Percentiles rank a stretch among this genome's conserved stretches.
Conservation (phyloP, 306 rosid genomes). For the Rosa rugosa region DNA sequence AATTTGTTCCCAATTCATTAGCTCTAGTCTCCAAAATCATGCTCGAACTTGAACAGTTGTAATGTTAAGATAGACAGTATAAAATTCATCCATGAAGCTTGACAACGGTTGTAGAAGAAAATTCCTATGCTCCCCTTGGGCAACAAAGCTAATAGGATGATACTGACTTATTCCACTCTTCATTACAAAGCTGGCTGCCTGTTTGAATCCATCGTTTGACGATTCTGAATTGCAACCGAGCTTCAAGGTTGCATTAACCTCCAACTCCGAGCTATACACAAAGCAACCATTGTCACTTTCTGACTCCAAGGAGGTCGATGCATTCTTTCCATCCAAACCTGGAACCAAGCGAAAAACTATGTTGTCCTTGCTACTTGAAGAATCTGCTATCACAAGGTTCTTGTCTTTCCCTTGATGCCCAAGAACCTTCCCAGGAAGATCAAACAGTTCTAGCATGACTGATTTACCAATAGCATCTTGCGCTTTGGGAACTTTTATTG, state of each 20-base stretch:
- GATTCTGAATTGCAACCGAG: constrained; percentile 46
- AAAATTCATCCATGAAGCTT: constrained; percentile 61
- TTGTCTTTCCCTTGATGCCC: constrained; percentile 47
- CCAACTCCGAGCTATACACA: constrained; percentile 35
- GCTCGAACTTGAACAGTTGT: constrained; percentile 21
- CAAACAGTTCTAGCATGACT: constrained; percentile 67
- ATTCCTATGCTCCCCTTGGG: constrained; percentile 56
- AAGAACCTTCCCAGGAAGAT: constrained; percentile 67
- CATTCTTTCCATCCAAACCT: constrained; percentile 65
- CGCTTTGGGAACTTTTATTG: constrained; percentile 22
- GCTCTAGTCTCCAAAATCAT: constrained; percentile 2
- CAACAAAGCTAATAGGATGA: constrained; percentile 74
- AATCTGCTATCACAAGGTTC: constrained; percentile 41
- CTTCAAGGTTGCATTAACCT: constrained; percentile 37
- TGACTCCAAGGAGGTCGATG: constrained; percentile 58
- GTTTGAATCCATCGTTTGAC: constrained; percentile 30
- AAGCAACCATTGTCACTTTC: constrained; percentile 56
- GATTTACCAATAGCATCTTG: constrained; percentile 32
- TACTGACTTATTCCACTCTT: constrained; percentile 49
- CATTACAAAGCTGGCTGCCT: constrained; percentile 62
- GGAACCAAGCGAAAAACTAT: constrained; percentile 44
- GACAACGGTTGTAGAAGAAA: constrained; percentile 72
- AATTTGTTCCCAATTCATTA: neutral
- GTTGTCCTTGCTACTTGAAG: constrained; percentile 28
- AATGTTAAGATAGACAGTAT: constrained; percentile 74